Base-by-base conservation (phyloP, 352 stramenopile species). In the Phytophthora macrochlamydospora region DNA sequence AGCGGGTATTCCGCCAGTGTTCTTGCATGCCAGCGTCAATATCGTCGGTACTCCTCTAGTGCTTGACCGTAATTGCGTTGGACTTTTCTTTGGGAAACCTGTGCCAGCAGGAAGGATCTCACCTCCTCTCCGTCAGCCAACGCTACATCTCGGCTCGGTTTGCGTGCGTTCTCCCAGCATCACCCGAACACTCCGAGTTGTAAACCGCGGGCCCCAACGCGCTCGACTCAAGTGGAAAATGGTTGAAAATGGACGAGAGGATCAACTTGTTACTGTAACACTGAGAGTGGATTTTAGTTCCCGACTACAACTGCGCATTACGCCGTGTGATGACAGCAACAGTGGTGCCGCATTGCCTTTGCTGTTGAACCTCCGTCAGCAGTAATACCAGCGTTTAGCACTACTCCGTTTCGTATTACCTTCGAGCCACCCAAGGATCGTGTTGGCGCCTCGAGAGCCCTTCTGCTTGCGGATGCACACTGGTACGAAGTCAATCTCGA, bases 11-110 rank as follows among this genome's bases (percentile, higher is more conserved):
- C 81, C 81, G n/a, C 84, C 82, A 0, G 79, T 92, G 2, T 70
- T 91, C n/a, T 64, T 94, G 4, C 83, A 85, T 24, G 62, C 78
- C 0, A 82, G 72, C 0, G 83, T 84, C 2, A 81, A 67, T 0
- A 69, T 94, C 42, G 75, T 90, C 0, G 86, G 86, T 9, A 78
- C 77, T 2, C 84, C 86, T 1, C 67, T 94, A 2, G 58, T 60
- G 33, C 52, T 92, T 1, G 84, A 93, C 18, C 71, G 59, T 5
- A 85, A 92, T 67, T 92, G 83, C 51, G 82, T 92, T 35, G 87
- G 85, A 0, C 71, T 95, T 0, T 57, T 74, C 44, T 76, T 85
- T 9, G 56, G 61, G 1, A 81, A 67, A 37, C 50, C 65, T 18
- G 43, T 67, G 18, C 50, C 51, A n/a, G 52, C 59, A 14, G 66